These are phyloP conservation scores for Rossbeevera mucosa DNA, from an alignment of 768 basidiomycete species.

Conservation along the genomic window DNA sequence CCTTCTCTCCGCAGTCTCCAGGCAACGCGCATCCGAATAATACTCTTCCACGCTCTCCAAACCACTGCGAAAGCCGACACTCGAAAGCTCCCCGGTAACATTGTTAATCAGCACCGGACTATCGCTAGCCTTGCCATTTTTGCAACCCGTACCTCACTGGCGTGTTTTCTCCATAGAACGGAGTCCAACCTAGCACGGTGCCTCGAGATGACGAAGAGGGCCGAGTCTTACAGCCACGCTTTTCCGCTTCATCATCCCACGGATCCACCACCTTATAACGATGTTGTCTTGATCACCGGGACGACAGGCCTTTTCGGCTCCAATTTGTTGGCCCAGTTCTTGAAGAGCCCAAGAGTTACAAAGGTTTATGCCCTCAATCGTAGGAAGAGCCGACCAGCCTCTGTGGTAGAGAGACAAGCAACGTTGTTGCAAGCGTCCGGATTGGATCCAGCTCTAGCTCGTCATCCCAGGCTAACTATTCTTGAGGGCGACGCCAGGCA, in stretches of 20 bases:
- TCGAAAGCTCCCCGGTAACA: constrained; percentile 24
- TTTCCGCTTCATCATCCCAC: constrained; percentile 12
- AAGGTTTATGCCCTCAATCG: constrained; percentile 31
- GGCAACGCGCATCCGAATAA: constrained; percentile 39
- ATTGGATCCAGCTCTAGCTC: constrained; percentile 24
- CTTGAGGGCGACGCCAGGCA: constrained; percentile 29
- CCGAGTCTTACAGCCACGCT: background rate
- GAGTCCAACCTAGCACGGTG: constrained; percentile 13
- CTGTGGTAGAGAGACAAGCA: constrained; percentile 25
- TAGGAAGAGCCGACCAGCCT: constrained; percentile 10
- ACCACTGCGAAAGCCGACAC: constrained; percentile 17
- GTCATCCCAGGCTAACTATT: constrained; percentile 29
- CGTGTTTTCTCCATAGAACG: constrained; percentile 11
- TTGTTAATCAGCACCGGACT: constrained; percentile 36
- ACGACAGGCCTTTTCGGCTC: constrained; percentile 34
- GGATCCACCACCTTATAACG: background rate
- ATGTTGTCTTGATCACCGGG: constrained; percentile 31
- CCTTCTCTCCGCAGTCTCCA: constrained; percentile 29
- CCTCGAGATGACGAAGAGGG: constrained; percentile 13
- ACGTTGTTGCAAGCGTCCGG: constrained; percentile 28
- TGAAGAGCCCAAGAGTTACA: constrained; percentile 10
- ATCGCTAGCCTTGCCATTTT: constrained; percentile 24
- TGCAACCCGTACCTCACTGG: constrained; percentile 6
- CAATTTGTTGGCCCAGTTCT: constrained; percentile 23
- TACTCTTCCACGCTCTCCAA: constrained; percentile 34